Evolutionary conservation across 2,329 filamentous ascomycete species (phyloP).

Genomic region (Fusarium subtropicale): DNA sequence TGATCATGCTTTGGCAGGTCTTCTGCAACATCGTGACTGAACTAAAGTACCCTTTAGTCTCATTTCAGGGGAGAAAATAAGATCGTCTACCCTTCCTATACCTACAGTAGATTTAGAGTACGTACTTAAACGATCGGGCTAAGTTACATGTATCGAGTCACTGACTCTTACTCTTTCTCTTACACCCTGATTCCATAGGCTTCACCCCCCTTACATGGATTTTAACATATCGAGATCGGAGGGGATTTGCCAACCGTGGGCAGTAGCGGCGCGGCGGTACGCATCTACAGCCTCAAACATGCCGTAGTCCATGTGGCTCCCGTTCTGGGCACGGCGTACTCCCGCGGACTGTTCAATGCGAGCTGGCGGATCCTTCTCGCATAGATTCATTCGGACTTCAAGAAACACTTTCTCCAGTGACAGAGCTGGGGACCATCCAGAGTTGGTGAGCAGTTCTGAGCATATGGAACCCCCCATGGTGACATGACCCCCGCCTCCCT

Average conservation of each 20-base stretch:
- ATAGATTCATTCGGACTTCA: conserved; percentile 83
- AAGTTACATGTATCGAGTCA: not conserved
- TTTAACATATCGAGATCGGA: conserved; percentile 64
- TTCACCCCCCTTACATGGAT: conserved; percentile 45
- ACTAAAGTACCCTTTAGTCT: not conserved
- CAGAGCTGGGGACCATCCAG: conserved; percentile 80
- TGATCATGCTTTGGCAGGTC: not conserved
- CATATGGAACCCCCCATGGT: conserved; percentile 85
- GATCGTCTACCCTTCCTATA: not conserved
- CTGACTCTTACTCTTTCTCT: not conserved
- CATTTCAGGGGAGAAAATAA: no score
- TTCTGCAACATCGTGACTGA: not conserved
- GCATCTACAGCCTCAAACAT: conserved; percentile 78
- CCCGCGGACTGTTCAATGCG: conserved; percentile 62
- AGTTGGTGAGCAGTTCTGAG: conserved; percentile 86
- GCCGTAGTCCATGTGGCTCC: conserved; percentile 66
- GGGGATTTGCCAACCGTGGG: conserved; percentile 81
- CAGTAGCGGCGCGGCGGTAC: conserved; percentile 72
- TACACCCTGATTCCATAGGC: not conserved
- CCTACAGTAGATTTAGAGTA: no score
- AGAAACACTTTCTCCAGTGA: conserved; percentile 83
- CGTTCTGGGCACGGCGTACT: not conserved
- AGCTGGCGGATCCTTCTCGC: conserved; percentile 77
- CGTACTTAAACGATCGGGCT: no score
- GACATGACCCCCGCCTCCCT: conserved; percentile 86